These are phyloP conservation scores for Capsicum pubescens DNA, from an alignment of 257 asterid genomes.

Conservation along the genomic window DNA sequence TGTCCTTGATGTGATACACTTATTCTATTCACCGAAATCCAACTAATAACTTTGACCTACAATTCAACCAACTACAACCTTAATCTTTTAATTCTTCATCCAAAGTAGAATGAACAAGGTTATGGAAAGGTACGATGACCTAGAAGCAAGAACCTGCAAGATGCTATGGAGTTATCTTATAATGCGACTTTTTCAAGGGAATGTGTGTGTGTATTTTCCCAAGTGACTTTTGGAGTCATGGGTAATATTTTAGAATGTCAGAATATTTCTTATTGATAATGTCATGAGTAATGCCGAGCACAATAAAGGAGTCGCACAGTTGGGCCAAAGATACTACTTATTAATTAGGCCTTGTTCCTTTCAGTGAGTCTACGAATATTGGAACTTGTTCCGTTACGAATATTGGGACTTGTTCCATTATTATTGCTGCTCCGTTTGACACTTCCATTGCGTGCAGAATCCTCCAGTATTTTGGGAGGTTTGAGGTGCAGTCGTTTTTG, in stretches of 20 bases:
- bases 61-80: constrained; percentile 20
- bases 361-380: neutral
- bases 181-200: neutral
- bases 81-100: neutral
- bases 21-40: neutral
- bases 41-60: neutral
- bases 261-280: too few species aligned
- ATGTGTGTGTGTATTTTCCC: neutral
- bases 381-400: neutral
- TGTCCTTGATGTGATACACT: constrained; percentile 23
- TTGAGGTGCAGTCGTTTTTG: neutral
- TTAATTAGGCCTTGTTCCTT: neutral
- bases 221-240: too few species aligned
- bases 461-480: neutral
- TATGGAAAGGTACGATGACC: neutral
- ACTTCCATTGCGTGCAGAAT: neutral
- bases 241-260: too few species aligned
- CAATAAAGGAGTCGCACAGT: too few species aligned
- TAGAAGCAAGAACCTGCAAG: constrained; percentile 9
- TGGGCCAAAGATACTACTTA: too few species aligned
- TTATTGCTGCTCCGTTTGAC: neutral
- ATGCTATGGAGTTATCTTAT: neutral
- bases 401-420: constrained; percentile 6
- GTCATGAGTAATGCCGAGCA: too few species aligned
- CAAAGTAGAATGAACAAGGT: neutral